Conservation (phyloP, 345 rosid species). For the Eucalyptus coolabah region DNA sequence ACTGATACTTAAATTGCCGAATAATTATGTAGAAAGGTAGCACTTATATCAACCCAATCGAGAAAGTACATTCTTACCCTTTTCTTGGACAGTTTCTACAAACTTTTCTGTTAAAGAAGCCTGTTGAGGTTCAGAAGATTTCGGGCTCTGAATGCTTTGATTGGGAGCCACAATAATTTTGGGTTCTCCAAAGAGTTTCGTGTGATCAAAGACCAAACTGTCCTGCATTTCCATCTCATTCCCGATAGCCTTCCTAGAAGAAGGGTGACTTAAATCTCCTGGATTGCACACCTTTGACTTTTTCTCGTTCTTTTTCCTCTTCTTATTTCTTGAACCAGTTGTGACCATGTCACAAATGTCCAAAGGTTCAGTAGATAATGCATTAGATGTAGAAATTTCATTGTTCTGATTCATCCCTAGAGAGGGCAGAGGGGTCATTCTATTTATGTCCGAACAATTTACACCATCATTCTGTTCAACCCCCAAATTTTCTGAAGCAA, state of each 20-base stretch:
- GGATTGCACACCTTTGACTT: slow-evolving; percentile 4
- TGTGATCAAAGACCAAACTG: neutral
- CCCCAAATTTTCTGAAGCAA: slow-evolving; percentile 7
- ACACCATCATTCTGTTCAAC: neutral
- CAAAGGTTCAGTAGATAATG: neutral
- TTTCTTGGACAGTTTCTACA: slow-evolving; percentile 3
- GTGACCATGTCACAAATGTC: neutral
- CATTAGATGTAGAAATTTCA: neutral
- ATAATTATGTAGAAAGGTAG: neutral
- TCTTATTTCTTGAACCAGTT: slow-evolving; percentile 1
- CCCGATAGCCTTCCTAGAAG: neutral
- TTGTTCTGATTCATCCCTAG: neutral
- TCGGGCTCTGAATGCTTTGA: neutral
- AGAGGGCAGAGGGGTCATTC: neutral
- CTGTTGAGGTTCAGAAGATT: slow-evolving; percentile 4
- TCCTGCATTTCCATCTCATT: neutral
- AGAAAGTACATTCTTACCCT: neutral
- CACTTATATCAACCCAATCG: neutral
- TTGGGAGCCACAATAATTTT: neutral
- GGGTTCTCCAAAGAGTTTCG: neutral
- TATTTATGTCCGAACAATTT: neutral
- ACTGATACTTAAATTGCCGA: neutral
- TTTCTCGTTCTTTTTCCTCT: slow-evolving; percentile 16
- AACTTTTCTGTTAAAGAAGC: slow-evolving; percentile 6
- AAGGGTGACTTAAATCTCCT: neutral